Evolutionary conservation across 176 grass and related monocot genomes (phyloP), one percentile per base, ranked within the genome.

Genomic region (Carex scoparia): DNA sequence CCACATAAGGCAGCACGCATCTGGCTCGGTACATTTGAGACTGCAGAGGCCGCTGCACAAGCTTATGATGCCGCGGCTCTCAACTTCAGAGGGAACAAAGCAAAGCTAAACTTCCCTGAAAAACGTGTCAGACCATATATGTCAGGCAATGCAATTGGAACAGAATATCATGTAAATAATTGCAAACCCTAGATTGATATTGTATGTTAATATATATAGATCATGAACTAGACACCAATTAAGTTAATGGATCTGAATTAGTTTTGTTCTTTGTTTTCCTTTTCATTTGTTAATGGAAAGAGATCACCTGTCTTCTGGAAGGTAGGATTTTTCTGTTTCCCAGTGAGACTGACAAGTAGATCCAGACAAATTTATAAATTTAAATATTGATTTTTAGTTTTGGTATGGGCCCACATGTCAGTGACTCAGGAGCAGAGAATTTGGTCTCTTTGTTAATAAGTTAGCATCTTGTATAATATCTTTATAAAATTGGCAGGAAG

Each of bases 21-120:
- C 58, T 98, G 92, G 95, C 91, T 98, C 1, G 92, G 95, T 23
- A 94, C 95, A 14, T 98, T 98, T 85, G 84, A 87, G 79, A 98
- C 92, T 3, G 91, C 92, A 38, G 91, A 98, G 86, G 95, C 85
- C 11, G 95, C 95, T 0, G 95, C 95, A 40, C 90, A 86, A 10
- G 89, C 92, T 1, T 97, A 97, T 89, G 94, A 97, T 84, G 71
- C 81, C 35, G 92, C 94, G 0, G 92, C 90, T 12, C 83, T 94
- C 53, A 84, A 86, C 10, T 97, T 92, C 74, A 88, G 90, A 30
- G 90, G 94, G 16, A 86, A 16, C 67, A 89, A 89, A 54, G 94
- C 94, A 58, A 97, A 86, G 79, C 90, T 97, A 1, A 97, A 97
- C 87, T 97, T 94, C 83, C 94, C 94, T 16, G 76, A 94, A 84